phyloP scores from a whole-genome alignment of 2,329 filamentous ascomycete species.

The Chaetothyriales sp. region DNA sequence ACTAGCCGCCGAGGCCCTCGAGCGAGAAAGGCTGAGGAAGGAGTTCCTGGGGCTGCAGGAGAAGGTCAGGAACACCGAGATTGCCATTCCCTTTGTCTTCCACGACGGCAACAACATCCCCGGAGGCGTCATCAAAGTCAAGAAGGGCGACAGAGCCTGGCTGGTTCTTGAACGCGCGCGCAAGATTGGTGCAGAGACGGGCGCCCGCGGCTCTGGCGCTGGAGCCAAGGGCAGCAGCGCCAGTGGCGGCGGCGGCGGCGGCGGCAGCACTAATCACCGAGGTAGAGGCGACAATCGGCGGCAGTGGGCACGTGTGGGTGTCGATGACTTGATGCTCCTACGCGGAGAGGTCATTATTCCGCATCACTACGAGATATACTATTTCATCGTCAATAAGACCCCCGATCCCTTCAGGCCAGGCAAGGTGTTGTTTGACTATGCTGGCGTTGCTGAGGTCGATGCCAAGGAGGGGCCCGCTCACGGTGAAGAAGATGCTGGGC shows the following conservation, averaged over 20 bases:
- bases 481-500: slow-evolving; percentile 25
- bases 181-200: slow-evolving; percentile 73
- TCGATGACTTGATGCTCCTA: slow-evolving; percentile 91
- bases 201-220: slow-evolving; percentile 48
- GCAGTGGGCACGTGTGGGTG: slow-evolving; percentile 84
- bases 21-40: slow-evolving; percentile 57
- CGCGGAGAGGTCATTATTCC: slow-evolving; percentile 82
- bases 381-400: slow-evolving; percentile 69
- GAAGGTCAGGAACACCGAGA: slow-evolving; percentile 72
- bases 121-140: slow-evolving; percentile 68
- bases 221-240: slow-evolving; percentile 18
- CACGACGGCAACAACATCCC: slow-evolving; percentile 88
- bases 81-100: slow-evolving; percentile 87
- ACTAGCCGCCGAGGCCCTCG: slow-evolving; percentile 61
- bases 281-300: slow-evolving; percentile 44
- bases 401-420: slow-evolving; percentile 56
- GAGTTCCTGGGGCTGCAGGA: slow-evolving; percentile 76
- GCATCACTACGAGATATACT: slow-evolving; percentile 95
- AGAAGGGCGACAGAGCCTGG: slow-evolving; percentile 89
- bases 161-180: slow-evolving; percentile 80
- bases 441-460: slow-evolving; percentile 27
- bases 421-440: slow-evolving; percentile 66
- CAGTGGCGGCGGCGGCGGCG: too few species aligned
- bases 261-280: slow-evolving; percentile 11
- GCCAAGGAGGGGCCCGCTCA: neutral